Percentiles rank a stretch among this genome's conserved stretches.
These are phyloP conservation scores for Psilocybe cubensis DNA, from an alignment of 768 basidiomycete genomes.

Conservation along the genomic window DNA sequence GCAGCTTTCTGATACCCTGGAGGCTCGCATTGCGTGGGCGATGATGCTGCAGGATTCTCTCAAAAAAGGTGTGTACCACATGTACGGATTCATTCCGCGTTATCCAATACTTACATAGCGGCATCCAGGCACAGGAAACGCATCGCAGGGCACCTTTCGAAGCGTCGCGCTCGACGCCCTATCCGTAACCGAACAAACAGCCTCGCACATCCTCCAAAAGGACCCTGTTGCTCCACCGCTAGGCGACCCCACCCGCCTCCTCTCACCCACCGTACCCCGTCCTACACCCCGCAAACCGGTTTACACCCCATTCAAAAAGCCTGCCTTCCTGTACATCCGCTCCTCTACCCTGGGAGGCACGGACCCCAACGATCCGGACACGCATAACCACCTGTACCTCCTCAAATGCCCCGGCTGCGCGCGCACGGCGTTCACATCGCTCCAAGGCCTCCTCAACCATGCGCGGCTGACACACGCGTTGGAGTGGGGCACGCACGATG, in stretches of 20 bases:
- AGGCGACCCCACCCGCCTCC: conserved; percentile 9
- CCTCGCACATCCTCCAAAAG: conserved; percentile 39
- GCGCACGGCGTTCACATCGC: conserved; percentile 48
- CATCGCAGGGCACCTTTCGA: conserved; percentile 34
- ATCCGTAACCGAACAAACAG: conserved; percentile 40
- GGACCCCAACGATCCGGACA: conserved; percentile 22
- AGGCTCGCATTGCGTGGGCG: conserved; percentile 55
- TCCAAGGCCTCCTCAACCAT: conserved; percentile 60
- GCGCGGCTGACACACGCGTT: conserved; percentile 50
- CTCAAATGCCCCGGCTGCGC: conserved; percentile 50
- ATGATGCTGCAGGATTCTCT: conserved; percentile 42
- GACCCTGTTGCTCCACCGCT: conserved; percentile 30
- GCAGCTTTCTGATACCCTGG: conserved; percentile 42
- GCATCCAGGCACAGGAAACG: conserved; percentile 15
- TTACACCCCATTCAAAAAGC: conserved; percentile 15
- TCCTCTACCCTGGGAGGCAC: conserved; percentile 27
- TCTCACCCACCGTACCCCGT: conserved; percentile 27
- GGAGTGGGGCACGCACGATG: conserved; percentile 60
- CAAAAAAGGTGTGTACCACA: conserved; percentile 26
- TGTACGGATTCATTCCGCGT: not conserved
- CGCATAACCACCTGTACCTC: conserved; percentile 33
- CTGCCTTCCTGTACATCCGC: conserved; percentile 43
- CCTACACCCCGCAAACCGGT: conserved; percentile 19
- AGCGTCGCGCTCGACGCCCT: conserved; percentile 46
- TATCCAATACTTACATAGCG: too few species aligned